Conservation (phyloP, 352 stramenopile species). For the Phytophthora crassamura region DNA sequence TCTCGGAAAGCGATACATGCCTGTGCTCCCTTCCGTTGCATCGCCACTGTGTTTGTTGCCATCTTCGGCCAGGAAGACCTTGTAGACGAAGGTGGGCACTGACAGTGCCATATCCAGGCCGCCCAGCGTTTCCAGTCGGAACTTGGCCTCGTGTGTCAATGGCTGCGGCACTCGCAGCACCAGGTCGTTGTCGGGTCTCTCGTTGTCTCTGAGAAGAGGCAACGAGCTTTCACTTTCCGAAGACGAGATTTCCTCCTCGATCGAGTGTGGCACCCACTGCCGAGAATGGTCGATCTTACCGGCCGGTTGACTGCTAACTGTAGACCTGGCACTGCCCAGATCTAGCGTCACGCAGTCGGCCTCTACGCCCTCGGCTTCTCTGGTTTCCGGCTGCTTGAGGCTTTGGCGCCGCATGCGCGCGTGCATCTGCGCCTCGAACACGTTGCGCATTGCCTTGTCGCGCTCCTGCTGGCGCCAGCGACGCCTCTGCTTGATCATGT, state of each 20-base stretch:
- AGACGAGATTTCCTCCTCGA: constrained; percentile 22
- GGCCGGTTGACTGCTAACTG: not conserved
- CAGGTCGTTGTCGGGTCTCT: constrained; percentile 7
- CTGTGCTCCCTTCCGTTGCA: constrained; percentile 29
- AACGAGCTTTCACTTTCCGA: constrained; percentile 3
- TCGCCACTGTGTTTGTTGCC: constrained; percentile 24
- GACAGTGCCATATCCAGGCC: constrained; percentile 20
- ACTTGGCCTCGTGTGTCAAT: constrained; percentile 25
- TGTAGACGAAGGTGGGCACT: constrained; percentile 32
- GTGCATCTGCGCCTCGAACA: constrained; percentile 44
- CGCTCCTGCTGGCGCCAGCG: constrained; percentile 29
- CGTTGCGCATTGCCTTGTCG: constrained; percentile 23
- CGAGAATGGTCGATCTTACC: not conserved
- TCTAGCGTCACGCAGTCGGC: constrained; percentile 34
- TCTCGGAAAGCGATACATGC: constrained; percentile 28
- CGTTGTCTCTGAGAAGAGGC: not conserved
- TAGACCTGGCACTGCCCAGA: constrained; percentile 21
- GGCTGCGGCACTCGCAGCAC: constrained; percentile 29
- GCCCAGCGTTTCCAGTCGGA: constrained; percentile 27
- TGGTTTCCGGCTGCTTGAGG: constrained; percentile 26
- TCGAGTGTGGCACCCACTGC: constrained; percentile 23
- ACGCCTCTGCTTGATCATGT: constrained; percentile 24
- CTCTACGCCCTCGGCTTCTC: constrained; percentile 6
- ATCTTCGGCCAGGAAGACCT: constrained; percentile 19
- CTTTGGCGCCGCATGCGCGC: constrained; percentile 37